These are phyloP conservation scores for Eragrostis nindensis DNA, from an alignment of 176 grass and related monocot species.

Conservation along the genomic window DNA sequence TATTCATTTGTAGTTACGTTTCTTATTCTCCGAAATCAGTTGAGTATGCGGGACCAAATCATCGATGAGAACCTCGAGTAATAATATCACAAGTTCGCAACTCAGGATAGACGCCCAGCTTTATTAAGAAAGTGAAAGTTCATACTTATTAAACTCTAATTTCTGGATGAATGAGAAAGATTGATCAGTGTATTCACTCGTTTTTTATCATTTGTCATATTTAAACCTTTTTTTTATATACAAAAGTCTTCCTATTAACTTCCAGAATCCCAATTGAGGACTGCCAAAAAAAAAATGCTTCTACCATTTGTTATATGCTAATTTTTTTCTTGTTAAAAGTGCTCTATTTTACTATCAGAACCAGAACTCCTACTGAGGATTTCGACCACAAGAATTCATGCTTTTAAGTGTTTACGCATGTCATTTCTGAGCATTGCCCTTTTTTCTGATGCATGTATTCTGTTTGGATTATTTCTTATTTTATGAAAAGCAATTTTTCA, in stretches of 20 bases:
- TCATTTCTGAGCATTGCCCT: not conserved
- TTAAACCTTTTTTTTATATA: not conserved
- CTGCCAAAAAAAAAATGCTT: not conserved
- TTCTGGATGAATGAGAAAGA: conserved; percentile 8
- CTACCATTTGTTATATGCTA: not conserved
- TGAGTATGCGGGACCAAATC: too few relatives aligned
- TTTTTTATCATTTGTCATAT: not conserved
- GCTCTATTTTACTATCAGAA: not conserved
- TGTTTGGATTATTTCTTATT: conserved; percentile 19
- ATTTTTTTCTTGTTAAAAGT: conserved; percentile 21
- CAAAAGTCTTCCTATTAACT: not conserved
- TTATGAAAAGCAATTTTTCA: conserved; percentile 53
- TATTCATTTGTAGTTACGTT: too few relatives aligned
- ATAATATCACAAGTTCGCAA: too few relatives aligned
- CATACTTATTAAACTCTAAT: not conserved
- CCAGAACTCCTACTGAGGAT: not conserved
- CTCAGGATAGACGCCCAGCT: too few relatives aligned
- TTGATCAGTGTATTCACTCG: not conserved
- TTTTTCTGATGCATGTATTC: not conserved
- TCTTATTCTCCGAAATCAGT: too few relatives aligned
- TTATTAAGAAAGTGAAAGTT: too few relatives aligned
- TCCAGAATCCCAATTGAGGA: not conserved
- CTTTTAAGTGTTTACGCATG: not conserved
- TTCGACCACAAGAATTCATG: not conserved
- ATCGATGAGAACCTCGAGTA: too few relatives aligned